phyloP scores from a whole-genome alignment of 202 grass and related monocot species.

The Musa balbisiana region DNA sequence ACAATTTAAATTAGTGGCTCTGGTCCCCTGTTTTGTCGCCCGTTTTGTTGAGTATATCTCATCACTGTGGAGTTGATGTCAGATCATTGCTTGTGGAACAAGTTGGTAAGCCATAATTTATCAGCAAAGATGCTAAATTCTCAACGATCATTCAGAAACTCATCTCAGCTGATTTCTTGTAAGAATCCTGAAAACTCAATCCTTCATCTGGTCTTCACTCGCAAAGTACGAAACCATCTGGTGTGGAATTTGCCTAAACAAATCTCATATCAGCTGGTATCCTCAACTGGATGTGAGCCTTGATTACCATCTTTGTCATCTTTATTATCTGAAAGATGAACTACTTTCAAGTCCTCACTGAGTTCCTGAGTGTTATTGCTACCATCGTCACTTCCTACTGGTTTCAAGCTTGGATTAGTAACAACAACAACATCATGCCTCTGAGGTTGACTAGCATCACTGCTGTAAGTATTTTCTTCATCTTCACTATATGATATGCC shows the following conservation, averaged over 20 bases:
- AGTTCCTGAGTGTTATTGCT: neutral
- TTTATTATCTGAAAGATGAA: conserved; percentile 4
- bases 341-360: neutral
- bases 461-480: conserved; percentile 29
- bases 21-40: neutral
- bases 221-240: neutral
- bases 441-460: conserved; percentile 32
- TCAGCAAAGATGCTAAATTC: neutral
- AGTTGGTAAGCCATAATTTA: neutral
- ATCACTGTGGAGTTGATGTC: neutral
- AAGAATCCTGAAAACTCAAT: neutral
- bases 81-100: neutral
- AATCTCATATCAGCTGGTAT: neutral
- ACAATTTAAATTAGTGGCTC: neutral
- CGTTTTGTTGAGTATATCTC: neutral
- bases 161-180: neutral
- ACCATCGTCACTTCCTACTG: neutral
- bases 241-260: neutral
- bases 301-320: neutral
- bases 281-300: neutral
- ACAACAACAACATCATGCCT: conserved; percentile 36
- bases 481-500: conserved; percentile 52
- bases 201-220: neutral
- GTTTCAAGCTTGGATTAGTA: conserved; percentile 17
- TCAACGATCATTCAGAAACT: neutral